Evolutionary conservation across 2,329 filamentous ascomycete genomes (phyloP).

Genomic region (Alternaria infectoria): DNA sequence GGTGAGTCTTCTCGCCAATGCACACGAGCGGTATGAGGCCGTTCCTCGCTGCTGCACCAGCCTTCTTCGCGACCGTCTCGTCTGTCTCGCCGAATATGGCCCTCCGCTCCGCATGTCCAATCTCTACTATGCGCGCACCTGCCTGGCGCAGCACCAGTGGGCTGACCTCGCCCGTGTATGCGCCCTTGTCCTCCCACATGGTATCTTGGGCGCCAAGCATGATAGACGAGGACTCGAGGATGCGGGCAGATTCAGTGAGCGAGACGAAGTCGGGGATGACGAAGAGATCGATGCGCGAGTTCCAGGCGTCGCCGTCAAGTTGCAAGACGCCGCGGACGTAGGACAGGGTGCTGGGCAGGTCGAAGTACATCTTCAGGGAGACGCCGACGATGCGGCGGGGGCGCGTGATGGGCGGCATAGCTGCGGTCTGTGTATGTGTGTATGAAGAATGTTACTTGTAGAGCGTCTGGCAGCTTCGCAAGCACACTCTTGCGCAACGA

Average conservation of each 20-base stretch:
- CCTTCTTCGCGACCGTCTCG: conserved; percentile 69
- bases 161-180: conserved; percentile 80
- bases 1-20: conserved; percentile 72
- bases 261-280: conserved; percentile 80
- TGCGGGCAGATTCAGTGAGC: conserved; percentile 60
- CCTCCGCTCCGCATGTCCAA: conserved; percentile 81
- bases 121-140: conserved; percentile 74
- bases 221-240: conserved; percentile 60
- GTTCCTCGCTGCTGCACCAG: conserved; percentile 69
- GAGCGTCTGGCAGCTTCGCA: too few relatives aligned
- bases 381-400: conserved; percentile 73
- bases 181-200: conserved; percentile 71
- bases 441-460: not conserved
- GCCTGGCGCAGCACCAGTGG: conserved; percentile 70
- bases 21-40: conserved; percentile 80
- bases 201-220: conserved; percentile 78
- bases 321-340: conserved; percentile 53
- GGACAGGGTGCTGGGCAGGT: conserved; percentile 64
- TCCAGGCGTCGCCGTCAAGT: conserved; percentile 60
- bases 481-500: not conserved
- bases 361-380: conserved; percentile 83
- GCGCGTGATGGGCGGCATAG: conserved; percentile 41
- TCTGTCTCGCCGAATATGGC: conserved; percentile 78
- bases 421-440: not conserved
- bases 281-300: conserved; percentile 70